A percentile compares a stretch with the other conserved stretches of the same genome.
phyloP scores from a whole-genome alignment of 116 monocot species.

The Papilionanthe hybrid region DNA sequence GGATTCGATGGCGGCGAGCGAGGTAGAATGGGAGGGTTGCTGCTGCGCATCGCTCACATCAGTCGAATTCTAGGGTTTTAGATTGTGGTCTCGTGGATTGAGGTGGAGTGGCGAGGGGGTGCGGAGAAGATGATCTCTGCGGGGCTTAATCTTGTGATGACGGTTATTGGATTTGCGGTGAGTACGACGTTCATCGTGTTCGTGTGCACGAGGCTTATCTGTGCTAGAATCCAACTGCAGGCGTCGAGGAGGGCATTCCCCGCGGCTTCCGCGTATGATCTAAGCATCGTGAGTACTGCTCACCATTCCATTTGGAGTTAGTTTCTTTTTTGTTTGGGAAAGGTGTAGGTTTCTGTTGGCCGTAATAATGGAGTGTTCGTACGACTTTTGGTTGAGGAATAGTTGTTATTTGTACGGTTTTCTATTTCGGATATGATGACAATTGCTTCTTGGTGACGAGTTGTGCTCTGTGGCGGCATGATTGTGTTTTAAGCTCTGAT shows the following conservation, averaged over 20 bases:
- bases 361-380: not conserved
- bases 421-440: not conserved
- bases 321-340: not conserved
- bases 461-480: not conserved
- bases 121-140: slow-evolving; percentile 39
- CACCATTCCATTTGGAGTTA: not conserved
- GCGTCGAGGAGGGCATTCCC: slow-evolving; percentile 43
- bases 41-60: not conserved
- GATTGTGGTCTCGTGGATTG: not conserved
- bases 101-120: no score
- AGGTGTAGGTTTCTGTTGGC: not conserved
- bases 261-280: slow-evolving; percentile 52
- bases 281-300: slow-evolving; percentile 34
- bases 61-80: not conserved
- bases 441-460: not conserved
- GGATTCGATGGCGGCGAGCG: slow-evolving; percentile 7
- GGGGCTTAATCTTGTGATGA: slow-evolving; percentile 78
- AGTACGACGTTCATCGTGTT: slow-evolving; percentile 92
- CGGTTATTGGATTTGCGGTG: slow-evolving; percentile 82
- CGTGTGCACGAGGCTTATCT: slow-evolving; percentile 81
- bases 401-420: not conserved
- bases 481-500: no score
- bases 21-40: not conserved
- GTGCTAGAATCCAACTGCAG: slow-evolving; percentile 67
- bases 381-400: not conserved